A percentile compares a stretch with the other conserved stretches of the same genome.
Evolutionary conservation across 176 grass and related monocot species (phyloP).

Genomic region (Oryza nivara): DNA sequence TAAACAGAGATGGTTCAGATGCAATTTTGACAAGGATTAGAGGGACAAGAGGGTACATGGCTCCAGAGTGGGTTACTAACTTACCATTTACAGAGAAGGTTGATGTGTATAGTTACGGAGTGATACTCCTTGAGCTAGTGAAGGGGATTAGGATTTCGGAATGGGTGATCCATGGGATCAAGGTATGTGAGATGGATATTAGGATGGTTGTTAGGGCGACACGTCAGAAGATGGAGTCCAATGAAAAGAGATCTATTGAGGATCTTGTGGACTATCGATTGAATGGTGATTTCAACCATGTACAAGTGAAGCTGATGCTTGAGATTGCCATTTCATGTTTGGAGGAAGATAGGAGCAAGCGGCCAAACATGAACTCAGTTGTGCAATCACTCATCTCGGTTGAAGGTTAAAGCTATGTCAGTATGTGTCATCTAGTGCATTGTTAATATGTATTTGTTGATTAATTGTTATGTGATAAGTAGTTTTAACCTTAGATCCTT

Average conservation of each 20-base stretch:
- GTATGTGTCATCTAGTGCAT: background rate
- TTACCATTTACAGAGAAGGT: slow-evolving; percentile 16
- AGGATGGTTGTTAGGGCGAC: background rate
- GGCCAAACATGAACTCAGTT: slow-evolving; percentile 34
- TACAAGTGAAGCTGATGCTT: slow-evolving; percentile 27
- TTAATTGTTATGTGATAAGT: background rate
- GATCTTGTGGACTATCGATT: slow-evolving; percentile 7
- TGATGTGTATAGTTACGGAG: background rate
- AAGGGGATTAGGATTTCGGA: slow-evolving; percentile 34
- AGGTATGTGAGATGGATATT: background rate
- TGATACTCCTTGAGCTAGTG: slow-evolving; percentile 7
- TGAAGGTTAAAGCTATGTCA: background rate
- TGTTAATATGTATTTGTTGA: background rate
- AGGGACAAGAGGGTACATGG: background rate
- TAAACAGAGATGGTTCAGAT: background rate
- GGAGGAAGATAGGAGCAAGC: slow-evolving; percentile 31
- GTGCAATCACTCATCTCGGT: slow-evolving; percentile 10
- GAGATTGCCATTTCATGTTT: slow-evolving; percentile 3
- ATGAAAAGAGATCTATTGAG: background rate
- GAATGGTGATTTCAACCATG: background rate
- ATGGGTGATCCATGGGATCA: background rate
- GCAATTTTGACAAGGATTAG: background rate
- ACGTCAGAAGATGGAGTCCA: background rate
- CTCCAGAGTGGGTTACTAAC: background rate
- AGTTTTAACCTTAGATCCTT: background rate